Base-by-base conservation (phyloP, 352 stramenopile genomes). In the Phytophthora megakarya region DNA sequence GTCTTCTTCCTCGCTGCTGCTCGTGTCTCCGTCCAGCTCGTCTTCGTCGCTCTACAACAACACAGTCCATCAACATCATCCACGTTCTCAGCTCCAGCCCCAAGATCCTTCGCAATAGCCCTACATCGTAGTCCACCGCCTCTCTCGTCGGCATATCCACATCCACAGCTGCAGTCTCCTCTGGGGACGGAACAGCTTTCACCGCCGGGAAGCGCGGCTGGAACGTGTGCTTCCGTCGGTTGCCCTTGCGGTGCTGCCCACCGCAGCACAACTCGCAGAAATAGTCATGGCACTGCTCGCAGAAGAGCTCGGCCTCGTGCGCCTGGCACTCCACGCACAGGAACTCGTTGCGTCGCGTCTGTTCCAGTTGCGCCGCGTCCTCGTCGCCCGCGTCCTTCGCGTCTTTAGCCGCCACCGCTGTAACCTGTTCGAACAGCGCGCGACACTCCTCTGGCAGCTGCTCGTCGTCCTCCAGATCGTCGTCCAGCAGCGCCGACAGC, bases 261-360 rank as follows among this genome's bases (percentile, higher is more conserved):
- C 78, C 80, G 37, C 73, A 94, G 73, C 88, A 96, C 7, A 96
- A 67, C 52, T 89, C 81, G 45, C 88, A 96, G 54, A 93, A 96
- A 65, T 94, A 92, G 72, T 96, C 86, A 65, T 93, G 80, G 59
- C 88, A 96, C 65, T 95, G 84, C 73, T 95, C 88, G 57, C 88
- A 96, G 52, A 91, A 93, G 39, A 92, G 66, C 42, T 91, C 80
- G 30, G 82, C 80, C 32, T 80, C 78, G 61, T 91, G 79, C 16
- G 73, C 83, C 23, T 71, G 55, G 45, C 86, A 93, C 73, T 93
- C 86, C 56, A 92, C 75, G 57, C 84, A 92, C 63, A 75, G 44
- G 55, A 92, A 83, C 53, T 75, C 81, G 49, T 74, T 72, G 49
- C 30, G 48, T 18, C 55, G 63, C 37, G 51, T 67, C 52, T 69